Percentiles rank a stretch among this genome's conserved stretches.
phyloP scores from a whole-genome alignment of 1,284 basidiomycete species.

The Neolentinus lepideus region DNA sequence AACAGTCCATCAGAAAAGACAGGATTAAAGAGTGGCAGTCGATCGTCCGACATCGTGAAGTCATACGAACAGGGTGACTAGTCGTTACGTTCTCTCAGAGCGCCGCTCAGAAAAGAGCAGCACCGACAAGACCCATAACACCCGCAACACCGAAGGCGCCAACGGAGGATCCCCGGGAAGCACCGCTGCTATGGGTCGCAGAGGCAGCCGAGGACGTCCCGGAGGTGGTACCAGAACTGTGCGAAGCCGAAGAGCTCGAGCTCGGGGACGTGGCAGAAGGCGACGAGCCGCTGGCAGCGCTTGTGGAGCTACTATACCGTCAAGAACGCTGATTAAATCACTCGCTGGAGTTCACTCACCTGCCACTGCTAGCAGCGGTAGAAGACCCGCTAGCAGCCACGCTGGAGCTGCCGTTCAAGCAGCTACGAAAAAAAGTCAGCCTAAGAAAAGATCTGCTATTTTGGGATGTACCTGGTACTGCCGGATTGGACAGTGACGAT shows the following conservation, averaged over 20 bases:
- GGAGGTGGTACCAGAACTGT: not conserved
- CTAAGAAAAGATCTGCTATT: constrained; percentile 13
- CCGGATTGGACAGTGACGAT: constrained; percentile 42
- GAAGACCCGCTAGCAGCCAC: constrained; percentile 7
- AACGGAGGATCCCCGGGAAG: constrained; percentile 12
- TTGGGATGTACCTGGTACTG: constrained; percentile 25
- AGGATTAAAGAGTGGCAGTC: not conserved
- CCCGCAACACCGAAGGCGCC: constrained; percentile 33
- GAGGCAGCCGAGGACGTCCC: not conserved
- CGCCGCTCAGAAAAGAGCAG: constrained; percentile 32
- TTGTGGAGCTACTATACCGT: not conserved
- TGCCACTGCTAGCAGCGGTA: not conserved
- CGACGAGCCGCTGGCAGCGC: constrained; percentile 9
- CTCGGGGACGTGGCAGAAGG: constrained; percentile 9
- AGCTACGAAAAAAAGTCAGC: not conserved
- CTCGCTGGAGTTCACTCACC: not conserved
- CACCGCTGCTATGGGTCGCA: constrained; percentile 13
- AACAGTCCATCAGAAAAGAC: constrained; percentile 1
- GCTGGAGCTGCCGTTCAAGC: constrained; percentile 2
- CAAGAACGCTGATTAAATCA: not conserved
- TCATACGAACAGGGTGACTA: not conserved
- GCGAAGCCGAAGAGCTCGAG: constrained; percentile 10
- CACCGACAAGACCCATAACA: constrained; percentile 40
- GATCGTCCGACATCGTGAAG: not conserved
- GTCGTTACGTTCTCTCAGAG: not conserved